Percentiles rank a stretch among this genome's conserved stretches.
Evolutionary conservation across 768 basidiomycete genomes (phyloP).

Genomic region (Suillus subluteus): DNA sequence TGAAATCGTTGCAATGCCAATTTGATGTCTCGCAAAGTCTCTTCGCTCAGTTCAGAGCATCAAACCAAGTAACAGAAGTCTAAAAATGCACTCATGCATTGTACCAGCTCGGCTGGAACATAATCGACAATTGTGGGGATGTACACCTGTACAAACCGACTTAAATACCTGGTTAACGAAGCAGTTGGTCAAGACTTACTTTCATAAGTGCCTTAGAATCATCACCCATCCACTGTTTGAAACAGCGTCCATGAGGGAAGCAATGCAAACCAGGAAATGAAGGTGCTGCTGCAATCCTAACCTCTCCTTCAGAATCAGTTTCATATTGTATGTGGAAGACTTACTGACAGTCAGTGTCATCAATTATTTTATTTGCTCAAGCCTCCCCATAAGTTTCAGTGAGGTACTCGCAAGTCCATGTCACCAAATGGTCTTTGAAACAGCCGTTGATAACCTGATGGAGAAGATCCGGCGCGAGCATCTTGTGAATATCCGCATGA

Average conservation of each 20-base stretch:
- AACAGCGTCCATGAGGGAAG: slow-evolving; percentile 21
- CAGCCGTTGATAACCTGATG: slow-evolving; percentile 18
- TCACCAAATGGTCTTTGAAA: slow-evolving; percentile 20
- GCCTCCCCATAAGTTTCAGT: slow-evolving; percentile 5
- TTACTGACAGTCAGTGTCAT: background rate
- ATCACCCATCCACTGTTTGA: slow-evolving; percentile 26
- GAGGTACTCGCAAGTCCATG: slow-evolving; percentile 14
- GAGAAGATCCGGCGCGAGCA: slow-evolving; percentile 11
- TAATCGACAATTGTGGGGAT: slow-evolving; percentile 26
- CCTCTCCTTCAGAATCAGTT: background rate
- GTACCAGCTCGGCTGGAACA: background rate
- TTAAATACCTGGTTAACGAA: no score
- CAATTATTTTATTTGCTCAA: background rate
- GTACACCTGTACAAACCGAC: slow-evolving; percentile 30
- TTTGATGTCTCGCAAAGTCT: slow-evolving; percentile 18
- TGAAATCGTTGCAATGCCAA: slow-evolving; percentile 15
- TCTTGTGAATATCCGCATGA: slow-evolving; percentile 10
- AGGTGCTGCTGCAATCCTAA: background rate
- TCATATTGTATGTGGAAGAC: background rate
- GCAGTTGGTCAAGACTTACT: slow-evolving; percentile 18
- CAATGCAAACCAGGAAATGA: slow-evolving; percentile 14
- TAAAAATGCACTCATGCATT: slow-evolving; percentile 26
- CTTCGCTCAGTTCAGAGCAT: background rate
- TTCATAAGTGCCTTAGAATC: slow-evolving; percentile 29
- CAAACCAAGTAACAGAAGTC: slow-evolving; percentile 30